Conservation (phyloP, 2,329 filamentous ascomycete genomes). For the Teratosphaeria nubilosa region DNA sequence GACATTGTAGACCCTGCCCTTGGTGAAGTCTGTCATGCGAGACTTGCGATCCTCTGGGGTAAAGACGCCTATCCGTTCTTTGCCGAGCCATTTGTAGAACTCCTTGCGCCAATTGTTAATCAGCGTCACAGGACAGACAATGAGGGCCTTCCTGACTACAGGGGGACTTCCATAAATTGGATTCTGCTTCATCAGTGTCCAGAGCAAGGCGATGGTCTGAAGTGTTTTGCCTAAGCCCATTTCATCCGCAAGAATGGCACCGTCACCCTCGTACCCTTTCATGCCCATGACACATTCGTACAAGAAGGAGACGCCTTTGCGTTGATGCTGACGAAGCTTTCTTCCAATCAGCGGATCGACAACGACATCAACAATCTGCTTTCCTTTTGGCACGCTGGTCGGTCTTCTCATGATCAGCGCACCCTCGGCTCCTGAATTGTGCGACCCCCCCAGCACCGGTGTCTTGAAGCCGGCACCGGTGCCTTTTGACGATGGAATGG, state of each 20-base stretch:
- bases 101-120: slow-evolving; percentile 67
- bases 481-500: slow-evolving; percentile 28
- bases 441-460: slow-evolving; percentile 46
- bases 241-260: slow-evolving; percentile 63
- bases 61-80: slow-evolving; percentile 59
- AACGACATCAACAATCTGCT: slow-evolving; percentile 61
- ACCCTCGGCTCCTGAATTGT: slow-evolving; percentile 41
- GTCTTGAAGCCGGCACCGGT: slow-evolving; percentile 47
- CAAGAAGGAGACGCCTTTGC: slow-evolving; percentile 58
- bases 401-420: slow-evolving; percentile 60
- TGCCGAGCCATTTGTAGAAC: slow-evolving; percentile 64
- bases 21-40: slow-evolving; percentile 57
- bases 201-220: slow-evolving; percentile 60
- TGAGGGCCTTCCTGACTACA: slow-evolving; percentile 59
- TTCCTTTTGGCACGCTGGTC: slow-evolving; percentile 45
- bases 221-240: slow-evolving; percentile 68
- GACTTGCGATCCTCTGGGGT: slow-evolving; percentile 52
- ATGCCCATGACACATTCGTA: slow-evolving; percentile 71
- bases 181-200: slow-evolving; percentile 64
- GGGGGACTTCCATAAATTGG: slow-evolving; percentile 50
- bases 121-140: slow-evolving; percentile 62
- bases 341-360: slow-evolving; percentile 56
- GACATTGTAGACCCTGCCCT: slow-evolving; percentile 56
- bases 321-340: slow-evolving; percentile 57
- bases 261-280: slow-evolving; percentile 54